These are phyloP conservation scores for Escallonia herrerae DNA, from an alignment of 129 eudicot genomes.

Conservation along the genomic window DNA sequence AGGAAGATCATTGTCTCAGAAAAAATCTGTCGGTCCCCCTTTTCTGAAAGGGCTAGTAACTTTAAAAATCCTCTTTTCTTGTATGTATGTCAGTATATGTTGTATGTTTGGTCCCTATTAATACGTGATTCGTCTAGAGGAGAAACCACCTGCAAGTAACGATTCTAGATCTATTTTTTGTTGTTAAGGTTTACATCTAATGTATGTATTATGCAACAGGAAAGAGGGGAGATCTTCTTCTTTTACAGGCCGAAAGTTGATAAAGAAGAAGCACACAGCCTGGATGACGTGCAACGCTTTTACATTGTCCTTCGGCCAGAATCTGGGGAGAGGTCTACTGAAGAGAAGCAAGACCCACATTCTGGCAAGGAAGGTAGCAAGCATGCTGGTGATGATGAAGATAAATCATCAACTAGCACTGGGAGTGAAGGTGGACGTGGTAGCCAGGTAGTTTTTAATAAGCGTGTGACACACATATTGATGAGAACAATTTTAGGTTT, in stretches of 20 bases:
- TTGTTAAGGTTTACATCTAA: too few relatives aligned
- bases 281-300: constrained; percentile 34
- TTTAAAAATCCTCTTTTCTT: too few relatives aligned
- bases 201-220: constrained; percentile 6
- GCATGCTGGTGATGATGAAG: not conserved
- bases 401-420: not conserved
- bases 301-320: not conserved
- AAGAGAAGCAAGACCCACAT: not conserved
- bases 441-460: not conserved
- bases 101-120: too few relatives aligned
- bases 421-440: constrained; percentile 26
- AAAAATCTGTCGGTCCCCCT: too few relatives aligned
- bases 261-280: constrained; percentile 33
- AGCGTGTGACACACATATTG: too few relatives aligned
- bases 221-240: constrained; percentile 54
- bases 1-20: too few relatives aligned
- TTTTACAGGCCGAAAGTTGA: constrained; percentile 43
- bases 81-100: too few relatives aligned
- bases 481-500: too few relatives aligned
- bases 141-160: too few relatives aligned
- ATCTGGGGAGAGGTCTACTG: not conserved
- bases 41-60: too few relatives aligned
- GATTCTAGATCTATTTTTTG: too few relatives aligned
- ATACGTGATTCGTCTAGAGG: too few relatives aligned
- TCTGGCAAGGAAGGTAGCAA: constrained; percentile 14